Evolutionary conservation across 257 asterid species (phyloP), one percentile per base, ranked within the genome.

Genomic region (Solanum chilense): DNA sequence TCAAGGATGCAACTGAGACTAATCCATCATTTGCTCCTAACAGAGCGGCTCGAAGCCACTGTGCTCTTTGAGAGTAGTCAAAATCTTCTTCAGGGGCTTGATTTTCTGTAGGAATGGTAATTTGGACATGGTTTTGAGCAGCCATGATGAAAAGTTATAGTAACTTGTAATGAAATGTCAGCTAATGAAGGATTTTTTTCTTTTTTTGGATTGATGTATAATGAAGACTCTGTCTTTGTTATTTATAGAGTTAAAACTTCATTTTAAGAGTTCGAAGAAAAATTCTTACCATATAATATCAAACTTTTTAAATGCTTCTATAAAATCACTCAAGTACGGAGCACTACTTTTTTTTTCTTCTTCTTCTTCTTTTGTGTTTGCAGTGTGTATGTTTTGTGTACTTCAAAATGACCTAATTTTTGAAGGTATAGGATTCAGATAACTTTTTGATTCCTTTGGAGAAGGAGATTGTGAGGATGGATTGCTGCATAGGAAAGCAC

Each of bases 11-110:
- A 7, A 92, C 76, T 16, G 98, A 90, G 21, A 96, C 93, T 18
- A 94, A 74, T 37, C 98, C 98, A 41, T 93, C 98, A 12, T 88
- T 94, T 88, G 98, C 98, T 83, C 97, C 98, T 3, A 94, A 87
- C 39, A 93, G 92, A 2, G 93, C 94, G 0, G 98, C 97, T 49
- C 98, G 90, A 15, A 94, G 94, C 98, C 98, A 94, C 75, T 93
- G 96, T 4, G 96, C 90, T 88, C 98, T 90, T 62, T 91, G 87
- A 2, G 93, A 58, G 93, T 92, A 94, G 92, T 94, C 94, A n/a
- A 90, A 35, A 33, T 91, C 91, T 16, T 89, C 92, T 69, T 89
- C 90, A 4, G 87, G 89, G 7, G 15, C 83, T 62, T 89, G 78
- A 88, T 58, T 47, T 73, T 70, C 78, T 42, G 87, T 86, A 7